Conservation (phyloP, 345 rosid species). For the Cardamine occulta region DNA sequence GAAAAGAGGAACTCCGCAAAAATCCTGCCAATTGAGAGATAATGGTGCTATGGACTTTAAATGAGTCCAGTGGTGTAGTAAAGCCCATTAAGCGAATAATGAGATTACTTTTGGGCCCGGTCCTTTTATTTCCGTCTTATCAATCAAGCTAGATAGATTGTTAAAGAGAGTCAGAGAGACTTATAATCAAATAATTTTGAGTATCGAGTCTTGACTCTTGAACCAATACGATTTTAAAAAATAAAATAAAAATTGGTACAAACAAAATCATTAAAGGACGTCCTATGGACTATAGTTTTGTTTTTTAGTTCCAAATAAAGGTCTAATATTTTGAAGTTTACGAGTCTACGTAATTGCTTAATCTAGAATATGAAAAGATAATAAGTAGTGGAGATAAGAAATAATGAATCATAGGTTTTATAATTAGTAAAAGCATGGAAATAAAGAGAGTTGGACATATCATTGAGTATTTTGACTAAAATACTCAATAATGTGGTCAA, state of each 20-base stretch:
- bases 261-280: constrained; percentile 20
- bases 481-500: constrained; percentile 35
- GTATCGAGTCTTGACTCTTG: too few relatives aligned
- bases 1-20: not conserved
- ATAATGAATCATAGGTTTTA: constrained; percentile 29
- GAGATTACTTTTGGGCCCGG: not conserved
- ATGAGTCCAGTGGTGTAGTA: not conserved
- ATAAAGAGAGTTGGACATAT: constrained; percentile 35
- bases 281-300: constrained; percentile 8
- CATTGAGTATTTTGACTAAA: constrained; percentile 31
- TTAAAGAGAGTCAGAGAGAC: too few relatives aligned
- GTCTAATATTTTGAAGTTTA: constrained; percentile 24
- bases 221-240: not conserved
- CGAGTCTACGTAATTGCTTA: constrained; percentile 39
- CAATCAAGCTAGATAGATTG: too few relatives aligned
- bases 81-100: not conserved
- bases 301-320: constrained; percentile 20
- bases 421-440: constrained; percentile 39
- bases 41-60: not conserved
- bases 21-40: not conserved
- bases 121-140: not conserved
- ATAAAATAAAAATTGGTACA: not conserved
- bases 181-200: too few relatives aligned
- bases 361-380: constrained; percentile 31
- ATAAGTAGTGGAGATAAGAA: constrained; percentile 26